Evolutionary conservation across 371 early-diverging fungal species (phyloP), one percentile per base, ranked within the genome.

Genomic region (Mortierella sp.): DNA sequence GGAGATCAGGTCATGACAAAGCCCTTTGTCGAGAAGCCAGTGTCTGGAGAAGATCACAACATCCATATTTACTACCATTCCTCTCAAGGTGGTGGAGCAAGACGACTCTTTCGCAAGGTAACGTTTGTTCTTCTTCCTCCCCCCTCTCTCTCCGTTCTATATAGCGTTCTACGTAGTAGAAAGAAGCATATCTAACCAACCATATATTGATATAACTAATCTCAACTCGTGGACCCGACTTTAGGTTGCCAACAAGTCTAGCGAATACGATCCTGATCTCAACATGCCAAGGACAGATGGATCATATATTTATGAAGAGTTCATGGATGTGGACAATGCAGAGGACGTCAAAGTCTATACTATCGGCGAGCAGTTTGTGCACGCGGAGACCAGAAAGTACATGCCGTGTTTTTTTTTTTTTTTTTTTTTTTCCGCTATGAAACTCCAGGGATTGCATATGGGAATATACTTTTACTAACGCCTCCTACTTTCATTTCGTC

Each of bases 271-370:
- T 64, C 89, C 94, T 9, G 87, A 90, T 14, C 79, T 93, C 11
- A 80, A 65, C 26, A 62, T 78, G 4, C 84, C 96, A 7, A 86
- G 96, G 28, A 75, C 80, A 5, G 91, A 93, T 15, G 94, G 92
- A 7, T 95, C 96, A 3, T 99, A 88, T 80, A 87, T 99, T 24
- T 99, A 99, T 72, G 99, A 99, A 47, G 89, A 97, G 76, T 94
- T 98, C 63, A 90, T 99, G 87, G 87, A 88, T 58, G 96, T 94
- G 1, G 95, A 97, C 66, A 94, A 96, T 72, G 90, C 94, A 5
- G 98, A 96, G 68, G 99, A 99, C 70, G 96, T 99, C 68, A 99
- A 99, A 80, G 91, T 97, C 28, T 99, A 99, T 72, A 97, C 97
- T 0, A 91, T 98, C 24, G 99, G 99, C 8, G 86, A 90, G 7